These are phyloP conservation scores for Lachancea mirantina DNA, from an alignment of 805 yeast genomes.

Conservation along the genomic window DNA sequence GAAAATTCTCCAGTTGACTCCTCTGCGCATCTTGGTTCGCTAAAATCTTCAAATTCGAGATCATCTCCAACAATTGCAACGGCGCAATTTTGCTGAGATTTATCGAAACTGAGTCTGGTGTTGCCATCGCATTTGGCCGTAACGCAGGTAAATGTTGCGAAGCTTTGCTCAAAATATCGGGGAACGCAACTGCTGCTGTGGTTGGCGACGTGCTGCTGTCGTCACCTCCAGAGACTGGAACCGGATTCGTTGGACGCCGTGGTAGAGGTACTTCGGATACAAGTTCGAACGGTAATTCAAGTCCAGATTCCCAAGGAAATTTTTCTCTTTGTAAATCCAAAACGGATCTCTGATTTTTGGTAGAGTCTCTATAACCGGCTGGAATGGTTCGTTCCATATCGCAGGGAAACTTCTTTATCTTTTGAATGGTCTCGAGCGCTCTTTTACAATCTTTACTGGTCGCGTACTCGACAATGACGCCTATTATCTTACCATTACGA, in stretches of 20 bases:
- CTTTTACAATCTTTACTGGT: slow-evolving; percentile 23
- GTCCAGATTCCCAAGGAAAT: slow-evolving; percentile 26
- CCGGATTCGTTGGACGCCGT: slow-evolving; percentile 20
- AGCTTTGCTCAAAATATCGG: slow-evolving; percentile 46
- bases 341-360: slow-evolving; percentile 7
- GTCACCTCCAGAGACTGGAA: slow-evolving; percentile 5
- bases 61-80: slow-evolving; percentile 57
- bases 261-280: slow-evolving; percentile 30
- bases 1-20: slow-evolving; percentile 47
- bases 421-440: slow-evolving; percentile 21
- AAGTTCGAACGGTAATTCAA: slow-evolving; percentile 32
- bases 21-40: slow-evolving; percentile 40
- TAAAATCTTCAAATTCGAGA: slow-evolving; percentile 56
- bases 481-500: slow-evolving; percentile 43
- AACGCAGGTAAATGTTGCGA: slow-evolving; percentile 49
- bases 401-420: slow-evolving; percentile 26
- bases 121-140: slow-evolving; percentile 37
- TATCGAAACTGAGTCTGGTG: slow-evolving; percentile 48
- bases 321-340: slow-evolving; percentile 25
- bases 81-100: slow-evolving; percentile 64
- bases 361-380: slow-evolving; percentile 13
- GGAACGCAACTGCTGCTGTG: slow-evolving; percentile 34
- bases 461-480: slow-evolving; percentile 20
- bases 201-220: slow-evolving; percentile 2
- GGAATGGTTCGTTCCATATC: slow-evolving; percentile 23